A percentile compares a stretch with the other conserved stretches of the same genome.
Conservation (phyloP, 2,329 filamentous ascomycete genomes). For the Thelonectria discophora region DNA sequence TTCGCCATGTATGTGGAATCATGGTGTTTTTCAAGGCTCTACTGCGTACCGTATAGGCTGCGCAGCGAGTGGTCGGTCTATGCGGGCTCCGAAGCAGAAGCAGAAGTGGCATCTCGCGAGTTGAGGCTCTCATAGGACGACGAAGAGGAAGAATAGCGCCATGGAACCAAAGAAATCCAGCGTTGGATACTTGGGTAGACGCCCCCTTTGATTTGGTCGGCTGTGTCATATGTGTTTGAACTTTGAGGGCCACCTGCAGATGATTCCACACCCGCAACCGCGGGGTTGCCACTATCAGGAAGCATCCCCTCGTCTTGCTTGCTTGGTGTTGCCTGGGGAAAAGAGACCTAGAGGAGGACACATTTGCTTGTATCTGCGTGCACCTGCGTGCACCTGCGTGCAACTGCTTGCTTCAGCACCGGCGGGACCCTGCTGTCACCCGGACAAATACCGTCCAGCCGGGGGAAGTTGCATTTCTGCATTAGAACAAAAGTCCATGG, state of each 20-base stretch:
- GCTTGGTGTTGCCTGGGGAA: no score
- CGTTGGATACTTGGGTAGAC: background rate
- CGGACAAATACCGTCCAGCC: slow-evolving; percentile 3
- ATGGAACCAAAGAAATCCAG: no score
- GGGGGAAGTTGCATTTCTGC: slow-evolving; percentile 1
- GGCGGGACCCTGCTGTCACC: slow-evolving; percentile 4
- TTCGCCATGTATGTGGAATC: slow-evolving; percentile 19
- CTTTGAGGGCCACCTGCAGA: slow-evolving; percentile 6
- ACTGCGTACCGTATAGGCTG: no score
- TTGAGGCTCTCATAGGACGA: no score
- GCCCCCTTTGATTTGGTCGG: slow-evolving; percentile 6
- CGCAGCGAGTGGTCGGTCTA: no score
- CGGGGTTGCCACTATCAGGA: slow-evolving; percentile 11
- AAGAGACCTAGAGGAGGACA: background rate
- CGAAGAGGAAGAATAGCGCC: no score
- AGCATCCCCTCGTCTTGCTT: background rate
- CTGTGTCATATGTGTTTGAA: slow-evolving; percentile 24
- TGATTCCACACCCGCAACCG: background rate
- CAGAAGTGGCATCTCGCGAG: no score
- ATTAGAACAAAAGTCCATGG: no score
- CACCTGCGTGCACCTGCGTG: slow-evolving; percentile 17
- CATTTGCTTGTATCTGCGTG: slow-evolving; percentile 10
- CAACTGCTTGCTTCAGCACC: slow-evolving; percentile 2
- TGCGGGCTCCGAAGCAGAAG: no score
- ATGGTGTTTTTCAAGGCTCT: background rate